These are phyloP conservation scores for Tulasnella sp. DNA, from an alignment of 768 basidiomycete genomes.

Conservation along the genomic window DNA sequence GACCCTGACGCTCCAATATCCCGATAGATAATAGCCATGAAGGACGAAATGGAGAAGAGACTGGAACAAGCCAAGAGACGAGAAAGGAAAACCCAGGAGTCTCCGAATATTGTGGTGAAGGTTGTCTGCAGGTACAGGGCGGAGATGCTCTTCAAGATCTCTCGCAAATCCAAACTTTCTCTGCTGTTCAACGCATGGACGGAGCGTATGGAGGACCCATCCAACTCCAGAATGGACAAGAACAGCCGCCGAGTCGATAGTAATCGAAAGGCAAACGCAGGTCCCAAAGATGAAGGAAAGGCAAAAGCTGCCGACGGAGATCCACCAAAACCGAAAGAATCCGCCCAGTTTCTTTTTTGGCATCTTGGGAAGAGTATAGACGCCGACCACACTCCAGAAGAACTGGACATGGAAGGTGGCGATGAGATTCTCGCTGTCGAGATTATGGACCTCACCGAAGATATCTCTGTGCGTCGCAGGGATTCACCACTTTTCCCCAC, in stretches of 20 bases:
- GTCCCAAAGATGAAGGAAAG: background rate
- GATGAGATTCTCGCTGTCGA: slow-evolving; percentile 85
- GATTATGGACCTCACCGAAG: slow-evolving; percentile 68
- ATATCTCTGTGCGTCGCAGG: slow-evolving; percentile 9
- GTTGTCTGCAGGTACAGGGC: slow-evolving; percentile 81
- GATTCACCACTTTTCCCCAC: background rate
- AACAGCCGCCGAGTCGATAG: background rate
- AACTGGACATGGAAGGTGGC: slow-evolving; percentile 74
- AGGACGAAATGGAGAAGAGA: slow-evolving; percentile 67
- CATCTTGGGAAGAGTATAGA: slow-evolving; percentile 71
- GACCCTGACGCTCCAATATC: background rate
- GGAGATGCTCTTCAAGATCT: slow-evolving; percentile 86
- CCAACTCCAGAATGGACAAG: background rate
- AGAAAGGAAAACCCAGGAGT: slow-evolving; percentile 70
- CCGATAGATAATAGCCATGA: slow-evolving; percentile 69
- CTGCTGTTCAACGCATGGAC: slow-evolving; percentile 81
- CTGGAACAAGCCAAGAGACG: slow-evolving; percentile 66
- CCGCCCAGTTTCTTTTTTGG: slow-evolving; percentile 60
- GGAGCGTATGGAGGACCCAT: slow-evolving; percentile 58
- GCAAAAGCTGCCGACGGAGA: background rate
- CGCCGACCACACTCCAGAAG: slow-evolving; percentile 72
- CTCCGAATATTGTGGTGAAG: slow-evolving; percentile 83
- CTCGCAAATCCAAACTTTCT: slow-evolving; percentile 75
- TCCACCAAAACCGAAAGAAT: background rate
- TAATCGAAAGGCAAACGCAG: background rate